Conservation (phyloP, 768 basidiomycete genomes). For the Porpolomopsis calyptriformis region DNA sequence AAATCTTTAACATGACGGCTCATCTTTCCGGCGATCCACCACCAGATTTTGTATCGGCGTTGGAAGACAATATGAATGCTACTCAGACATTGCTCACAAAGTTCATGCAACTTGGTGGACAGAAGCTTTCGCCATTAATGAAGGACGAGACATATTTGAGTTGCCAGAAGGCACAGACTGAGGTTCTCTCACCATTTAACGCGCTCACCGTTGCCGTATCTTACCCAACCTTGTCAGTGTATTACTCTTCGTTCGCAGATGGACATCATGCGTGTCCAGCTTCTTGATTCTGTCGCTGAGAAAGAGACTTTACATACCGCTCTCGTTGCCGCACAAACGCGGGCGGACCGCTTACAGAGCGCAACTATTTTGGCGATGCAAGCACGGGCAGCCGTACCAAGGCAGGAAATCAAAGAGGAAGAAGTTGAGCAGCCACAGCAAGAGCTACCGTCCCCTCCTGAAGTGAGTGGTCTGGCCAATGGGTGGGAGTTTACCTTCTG, state of each 20-base stretch:
- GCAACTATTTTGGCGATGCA: conserved; percentile 40
- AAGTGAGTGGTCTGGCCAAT: conserved; percentile 61
- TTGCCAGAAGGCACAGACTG: conserved; percentile 46
- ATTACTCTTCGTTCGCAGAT: conserved; percentile 49
- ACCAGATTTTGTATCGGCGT: conserved; percentile 30
- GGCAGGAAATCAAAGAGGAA: conserved; percentile 21
- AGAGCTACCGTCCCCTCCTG: conserved; percentile 52
- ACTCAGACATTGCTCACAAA: conserved; percentile 51
- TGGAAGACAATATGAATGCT: conserved; percentile 45
- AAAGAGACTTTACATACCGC: conserved; percentile 39
- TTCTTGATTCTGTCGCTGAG: conserved; percentile 41
- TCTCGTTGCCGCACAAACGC: conserved; percentile 48
- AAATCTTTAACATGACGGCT: conserved; percentile 37
- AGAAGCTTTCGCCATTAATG: conserved; percentile 22
- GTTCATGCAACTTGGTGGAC: conserved; percentile 38
- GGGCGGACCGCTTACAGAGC: conserved; percentile 51
- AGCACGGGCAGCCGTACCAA: conserved; percentile 21
- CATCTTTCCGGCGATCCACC: conserved; percentile 26
- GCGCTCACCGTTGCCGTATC: background rate
- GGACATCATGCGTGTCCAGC: conserved; percentile 34
- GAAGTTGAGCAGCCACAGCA: conserved; percentile 39
- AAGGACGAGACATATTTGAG: conserved; percentile 32
- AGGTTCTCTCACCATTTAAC: conserved; percentile 28
- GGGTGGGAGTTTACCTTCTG: conserved; percentile 52
- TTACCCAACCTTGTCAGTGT: conserved; percentile 30